Evolutionary conservation across 176 grass and related monocot species (phyloP), one percentile per base, ranked within the genome.

Genomic region (Otatea glauca): DNA sequence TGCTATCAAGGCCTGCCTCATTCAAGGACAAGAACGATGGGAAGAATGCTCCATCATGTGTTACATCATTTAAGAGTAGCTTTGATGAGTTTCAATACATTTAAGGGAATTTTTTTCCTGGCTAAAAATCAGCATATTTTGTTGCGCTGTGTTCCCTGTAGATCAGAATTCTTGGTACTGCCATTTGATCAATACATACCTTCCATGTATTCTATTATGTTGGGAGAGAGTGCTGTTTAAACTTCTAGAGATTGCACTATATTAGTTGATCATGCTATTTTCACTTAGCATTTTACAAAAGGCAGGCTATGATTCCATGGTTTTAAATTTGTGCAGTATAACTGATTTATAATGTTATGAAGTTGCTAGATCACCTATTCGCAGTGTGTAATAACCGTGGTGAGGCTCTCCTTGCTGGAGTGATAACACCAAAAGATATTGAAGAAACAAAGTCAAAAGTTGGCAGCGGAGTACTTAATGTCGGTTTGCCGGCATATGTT

Each of bases 11-110:
- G 51, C 86, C 83, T 32, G 32, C 38, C 75, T 94, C 96, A 86
- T 86, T 88, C 53, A 81, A 75, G 74, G 84, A 87, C 17, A 96
- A 70, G 49, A 81, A 84, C 24, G 89, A 95, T 73, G 85, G 44
- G 41, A 92, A 84, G 78, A 93, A 81, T 73, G 64, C 78, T 65
- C 86, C 92, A 43, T 70, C 88, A 64, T 93, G 86, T 63, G 70
- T n/a, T n/a, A n/a, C n/a, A n/a, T n/a, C n/a, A n/a, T n/a, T 89
- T 84, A 99, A 96, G 82, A 70, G 81, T 69, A 89, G 85, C 58
- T 91, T 99, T 42, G 89, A 83, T n/a, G 96, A 99, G 69, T n/a
- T 92, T 94, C 73, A 96, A 93, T 70, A 93, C 96, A 78, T 89
- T 96, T 68, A 99, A 99, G 96, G 96, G 96, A 76, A 88, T 67